phyloP scores from a whole-genome alignment of 805 yeast species.

The Wickerhamomyces queroliae region DNA sequence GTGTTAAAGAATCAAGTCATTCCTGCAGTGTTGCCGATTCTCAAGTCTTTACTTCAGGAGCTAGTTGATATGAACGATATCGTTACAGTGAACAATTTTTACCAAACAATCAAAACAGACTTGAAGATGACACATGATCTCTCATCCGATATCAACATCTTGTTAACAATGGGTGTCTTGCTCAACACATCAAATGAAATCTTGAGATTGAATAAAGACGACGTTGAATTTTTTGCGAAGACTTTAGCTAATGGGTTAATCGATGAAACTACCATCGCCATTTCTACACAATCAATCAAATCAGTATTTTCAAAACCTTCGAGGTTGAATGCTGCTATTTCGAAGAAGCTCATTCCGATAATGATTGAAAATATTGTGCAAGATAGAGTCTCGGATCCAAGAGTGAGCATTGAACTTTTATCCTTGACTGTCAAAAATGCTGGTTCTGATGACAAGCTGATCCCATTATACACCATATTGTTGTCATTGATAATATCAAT shows the following conservation, averaged over 20 bases:
- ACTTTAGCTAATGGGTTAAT: constrained; percentile 30
- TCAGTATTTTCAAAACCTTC: constrained; percentile 36
- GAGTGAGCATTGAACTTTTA: constrained; percentile 27
- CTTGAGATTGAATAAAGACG: constrained; percentile 27
- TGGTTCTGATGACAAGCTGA: constrained; percentile 15
- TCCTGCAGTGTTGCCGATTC: constrained; percentile 45
- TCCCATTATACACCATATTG: constrained; percentile 24
- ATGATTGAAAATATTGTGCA: constrained; percentile 27
- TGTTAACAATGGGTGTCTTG: constrained; percentile 39
- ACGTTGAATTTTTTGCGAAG: constrained; percentile 30
- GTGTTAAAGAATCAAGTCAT: constrained; percentile 33
- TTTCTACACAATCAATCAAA: constrained; percentile 57
- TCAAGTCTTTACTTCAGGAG: constrained; percentile 38
- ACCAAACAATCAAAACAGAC: constrained; percentile 27
- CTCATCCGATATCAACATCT: constrained; percentile 26
- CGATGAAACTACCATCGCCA: constrained; percentile 28
- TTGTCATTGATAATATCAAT: constrained; percentile 32
- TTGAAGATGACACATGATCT: constrained; percentile 15
- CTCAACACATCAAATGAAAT: constrained; percentile 33
- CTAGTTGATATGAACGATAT: constrained; percentile 26
- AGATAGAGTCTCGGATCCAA: constrained; percentile 18
- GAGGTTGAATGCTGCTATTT: constrained; percentile 28
- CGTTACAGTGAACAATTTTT: constrained; percentile 29
- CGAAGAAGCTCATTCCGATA: constrained; percentile 41
- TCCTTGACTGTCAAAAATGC: constrained; percentile 12